Base-by-base conservation (phyloP, 495 filamentous ascomycete genomes). In the Aspergillus saccharolyticus region DNA sequence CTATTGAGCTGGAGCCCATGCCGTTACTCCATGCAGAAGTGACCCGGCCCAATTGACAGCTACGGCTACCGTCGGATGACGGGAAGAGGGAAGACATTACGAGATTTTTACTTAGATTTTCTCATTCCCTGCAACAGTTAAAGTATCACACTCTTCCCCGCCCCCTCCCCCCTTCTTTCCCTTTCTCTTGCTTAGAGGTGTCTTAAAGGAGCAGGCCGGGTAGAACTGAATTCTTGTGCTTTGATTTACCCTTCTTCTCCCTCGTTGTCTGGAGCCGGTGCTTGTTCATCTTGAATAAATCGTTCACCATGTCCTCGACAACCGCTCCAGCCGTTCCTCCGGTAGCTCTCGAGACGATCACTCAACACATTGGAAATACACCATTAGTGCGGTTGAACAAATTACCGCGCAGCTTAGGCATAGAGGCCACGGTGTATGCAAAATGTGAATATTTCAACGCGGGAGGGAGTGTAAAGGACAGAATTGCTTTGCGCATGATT, bases 381-480 rank as follows among this genome's bases (percentile, higher is more conserved):
- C 94, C 94, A 4, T 81, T 99, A 33, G 91, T 99, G 17, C 87
- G 87, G 20, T 79, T 99, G 58, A 97, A 97, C 75, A 86, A 84
- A 66, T 83, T 99, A 59, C 95, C 94, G 8, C 89, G 93, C 66
- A 90, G 87, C 53, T 73, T 96, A 9, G 91, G 91, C 39, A 91
- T 99, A 65, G 83, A 96, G 70, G 85, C 86, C 55, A 86, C 90
- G 43, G 86, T 99, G 39, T 99, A 93, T 74, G 95, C 89, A 49
- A 99, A 99, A 70, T 80, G 91, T 54, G 94, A 99, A 71, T 88
- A 90, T 57, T 97, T 97, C 82, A 97, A 96, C 80, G 93, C 95
- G 9, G 94, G 95, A 61, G 94, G 94, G 54, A 96, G 90, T 72
- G 91, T 99, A 64, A 99, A 99, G 72, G 94, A 99, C 73, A 83